Conservation (phyloP, 306 rosid species). For the Rubus parviflorus region DNA sequence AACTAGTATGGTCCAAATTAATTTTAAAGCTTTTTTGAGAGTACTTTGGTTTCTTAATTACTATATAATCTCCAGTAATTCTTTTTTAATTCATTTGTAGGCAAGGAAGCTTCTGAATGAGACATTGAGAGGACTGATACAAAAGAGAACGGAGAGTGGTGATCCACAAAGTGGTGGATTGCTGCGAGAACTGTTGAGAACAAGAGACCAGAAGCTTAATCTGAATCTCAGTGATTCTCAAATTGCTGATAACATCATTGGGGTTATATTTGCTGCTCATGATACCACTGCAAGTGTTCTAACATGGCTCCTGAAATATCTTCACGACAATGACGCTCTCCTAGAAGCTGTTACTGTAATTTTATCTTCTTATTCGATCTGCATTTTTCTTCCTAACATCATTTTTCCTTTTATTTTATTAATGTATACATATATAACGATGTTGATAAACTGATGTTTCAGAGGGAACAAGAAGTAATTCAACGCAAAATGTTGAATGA, state of each 20-base stretch:
- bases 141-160: constrained; percentile 48
- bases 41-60: neutral
- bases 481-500: constrained; percentile 28
- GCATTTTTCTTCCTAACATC: neutral
- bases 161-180: constrained; percentile 51
- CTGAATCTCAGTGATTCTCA: constrained; percentile 58
- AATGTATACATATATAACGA: neutral
- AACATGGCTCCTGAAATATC: constrained; percentile 78
- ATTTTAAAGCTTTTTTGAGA: neutral
- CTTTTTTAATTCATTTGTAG: constrained; percentile 23
- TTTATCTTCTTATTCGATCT: neutral
- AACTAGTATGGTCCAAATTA: neutral
- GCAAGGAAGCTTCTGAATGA: constrained; percentile 77
- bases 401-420: neutral
- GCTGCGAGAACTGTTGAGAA: constrained; percentile 49
- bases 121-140: constrained; percentile 52
- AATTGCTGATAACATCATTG: constrained; percentile 80
- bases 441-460: constrained; percentile 15
- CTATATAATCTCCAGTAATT: neutral
- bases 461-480: constrained; percentile 84
- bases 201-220: constrained; percentile 16
- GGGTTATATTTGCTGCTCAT: constrained; percentile 93
- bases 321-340: constrained; percentile 59
- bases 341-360: constrained; percentile 61
- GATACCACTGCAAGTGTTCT: constrained; percentile 88